A percentile compares a stretch with the other conserved stretches of the same genome.
These are phyloP conservation scores for Lojkania enalia DNA, from an alignment of 2,329 filamentous ascomycete genomes.

Conservation along the genomic window DNA sequence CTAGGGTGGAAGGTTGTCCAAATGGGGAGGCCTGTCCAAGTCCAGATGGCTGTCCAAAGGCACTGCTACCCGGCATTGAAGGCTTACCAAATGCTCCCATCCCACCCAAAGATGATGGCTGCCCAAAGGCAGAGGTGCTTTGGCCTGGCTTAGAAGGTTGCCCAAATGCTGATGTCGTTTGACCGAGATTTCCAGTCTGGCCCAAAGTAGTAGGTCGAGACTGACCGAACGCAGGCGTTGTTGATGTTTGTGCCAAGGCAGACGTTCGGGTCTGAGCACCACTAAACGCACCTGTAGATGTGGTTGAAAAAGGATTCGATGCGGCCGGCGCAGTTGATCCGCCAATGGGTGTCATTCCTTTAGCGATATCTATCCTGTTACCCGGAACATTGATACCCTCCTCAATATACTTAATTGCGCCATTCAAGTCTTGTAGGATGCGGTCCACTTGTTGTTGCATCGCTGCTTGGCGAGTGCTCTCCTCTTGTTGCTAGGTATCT, in stretches of 20 bases:
- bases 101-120: slow-evolving; percentile 19
- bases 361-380: slow-evolving; percentile 38
- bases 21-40: slow-evolving; percentile 17
- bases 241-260: slow-evolving; percentile 23
- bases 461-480: slow-evolving; percentile 64
- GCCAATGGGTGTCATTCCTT: slow-evolving; percentile 20
- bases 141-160: slow-evolving; percentile 35
- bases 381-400: slow-evolving; percentile 41
- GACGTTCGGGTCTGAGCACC: slow-evolving; percentile 25
- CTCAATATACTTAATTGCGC: slow-evolving; percentile 56
- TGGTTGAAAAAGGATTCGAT: slow-evolving; percentile 32
- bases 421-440: slow-evolving; percentile 69
- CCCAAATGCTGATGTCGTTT: slow-evolving; percentile 44
- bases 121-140: slow-evolving; percentile 29
- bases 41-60: too few species aligned
- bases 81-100: slow-evolving; percentile 26
- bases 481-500: slow-evolving; percentile 61
- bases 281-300: slow-evolving; percentile 35
- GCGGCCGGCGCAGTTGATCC: slow-evolving; percentile 9
- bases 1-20: slow-evolving; percentile 21
- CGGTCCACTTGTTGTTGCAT: slow-evolving; percentile 70
- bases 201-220: slow-evolving; percentile 39
- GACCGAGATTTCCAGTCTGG: slow-evolving; percentile 33
- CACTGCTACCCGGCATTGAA: slow-evolving; percentile 12
- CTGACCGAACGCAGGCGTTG: slow-evolving; percentile 35